Base-by-base conservation (phyloP, 2,329 filamentous ascomycete genomes). In the Ascochyta lentis region DNA sequence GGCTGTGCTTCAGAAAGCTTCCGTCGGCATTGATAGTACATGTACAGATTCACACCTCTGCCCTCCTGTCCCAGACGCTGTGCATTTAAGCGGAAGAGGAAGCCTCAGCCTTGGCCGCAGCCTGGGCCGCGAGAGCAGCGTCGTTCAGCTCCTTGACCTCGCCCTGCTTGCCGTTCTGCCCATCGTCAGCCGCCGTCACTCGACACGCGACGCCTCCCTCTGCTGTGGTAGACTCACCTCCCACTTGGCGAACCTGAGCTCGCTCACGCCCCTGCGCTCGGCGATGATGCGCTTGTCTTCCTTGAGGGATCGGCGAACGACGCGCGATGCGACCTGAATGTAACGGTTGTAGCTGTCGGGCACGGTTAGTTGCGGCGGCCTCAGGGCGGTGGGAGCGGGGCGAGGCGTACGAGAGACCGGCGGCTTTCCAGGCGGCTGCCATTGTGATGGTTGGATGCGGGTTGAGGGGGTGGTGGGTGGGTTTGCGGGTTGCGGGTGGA, bases 401-500 rank as follows among this genome's bases (percentile, higher is more conserved):
- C 29, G 58, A 22, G 45, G 85, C 91, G 80, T 90, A 96, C 93
- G 89, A 96, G 78, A 98, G 85, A 81, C 95, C 95, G 79, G 95
- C 91, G 77, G 93, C 87, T 90, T 97, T 98, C 95, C 94, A 99
- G 78, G 93, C 91, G 84, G 93, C 94, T 82, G 90, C 85, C 95
- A 98, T 99, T 83, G 86, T 91, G 86, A 75, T 71, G 76, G 73
- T 71, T 60, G 66, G 63, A 61, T 64, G 63, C 41, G 68, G 62
- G 43, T 66, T 66, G 46, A 64, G 60, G 60, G 60, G 54, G 55
- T 49, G 60, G 57, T 56, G 64, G 61, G 58, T 58, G 64, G 58
- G 62, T 58, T 62, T 58, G 57, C 42, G 59, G 60, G 59, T 67
- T 60, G 62, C 61, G 51, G 62, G 55, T 61, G 65, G 56, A 55